Percentiles rank a stretch among this genome's conserved stretches.
phyloP scores from a whole-genome alignment of 2,329 filamentous ascomycete genomes.

The Biscogniauxia marginata region DNA sequence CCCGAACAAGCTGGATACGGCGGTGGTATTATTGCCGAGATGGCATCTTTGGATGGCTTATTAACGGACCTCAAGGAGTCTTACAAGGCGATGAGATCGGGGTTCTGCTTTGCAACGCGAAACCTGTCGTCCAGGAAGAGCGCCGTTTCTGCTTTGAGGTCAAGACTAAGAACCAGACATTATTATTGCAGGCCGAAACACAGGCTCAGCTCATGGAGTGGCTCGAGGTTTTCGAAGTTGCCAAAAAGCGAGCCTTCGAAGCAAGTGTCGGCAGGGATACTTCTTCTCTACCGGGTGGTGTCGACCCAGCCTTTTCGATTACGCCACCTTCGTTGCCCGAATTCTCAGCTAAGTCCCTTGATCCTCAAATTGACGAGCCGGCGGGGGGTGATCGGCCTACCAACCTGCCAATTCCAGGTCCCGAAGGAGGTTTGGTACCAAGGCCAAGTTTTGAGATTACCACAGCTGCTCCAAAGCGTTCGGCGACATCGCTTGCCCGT shows the following conservation, averaged over 20 bases:
- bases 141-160: conserved; percentile 96
- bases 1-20: conserved; percentile 83
- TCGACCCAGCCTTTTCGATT: conserved; percentile 85
- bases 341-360: conserved; percentile 77
- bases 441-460: conserved; percentile 73
- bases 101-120: conserved; percentile 88
- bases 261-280: conserved; percentile 57
- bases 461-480: conserved; percentile 47
- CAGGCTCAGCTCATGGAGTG: conserved; percentile 91
- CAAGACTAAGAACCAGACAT: conserved; percentile 91
- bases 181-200: conserved; percentile 89
- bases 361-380: conserved; percentile 54
- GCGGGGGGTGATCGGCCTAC: conserved; percentile 56
- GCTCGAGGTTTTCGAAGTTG: conserved; percentile 89
- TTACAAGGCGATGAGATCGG: conserved; percentile 96
- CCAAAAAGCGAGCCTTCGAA: conserved; percentile 89
- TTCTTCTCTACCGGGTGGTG: conserved; percentile 45
- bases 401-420: conserved; percentile 64
- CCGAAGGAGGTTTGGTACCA: conserved; percentile 51
- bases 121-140: conserved; percentile 88
- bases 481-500: conserved; percentile 55
- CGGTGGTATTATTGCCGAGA: conserved; percentile 96
- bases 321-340: conserved; percentile 84
- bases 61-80: conserved; percentile 81
- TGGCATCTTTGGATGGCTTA: conserved; percentile 92